A percentile compares a stretch with the other conserved stretches of the same genome.
These are phyloP conservation scores for Plasmodium chabaudi DNA, from an alignment of 169 alveolate genomes.

Conservation along the genomic window DNA sequence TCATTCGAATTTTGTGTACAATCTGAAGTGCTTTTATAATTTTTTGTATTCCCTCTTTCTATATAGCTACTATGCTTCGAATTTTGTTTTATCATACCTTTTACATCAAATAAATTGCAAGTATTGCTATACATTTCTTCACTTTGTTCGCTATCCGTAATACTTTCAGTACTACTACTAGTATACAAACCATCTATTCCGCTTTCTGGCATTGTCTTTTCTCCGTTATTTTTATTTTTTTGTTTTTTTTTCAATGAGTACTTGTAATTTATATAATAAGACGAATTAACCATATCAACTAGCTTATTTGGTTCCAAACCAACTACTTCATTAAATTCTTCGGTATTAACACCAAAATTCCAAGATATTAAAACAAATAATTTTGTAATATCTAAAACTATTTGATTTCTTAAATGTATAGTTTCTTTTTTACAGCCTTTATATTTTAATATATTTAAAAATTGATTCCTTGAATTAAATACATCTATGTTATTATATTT, in stretches of 20 bases:
- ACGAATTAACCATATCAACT: conserved; percentile 45
- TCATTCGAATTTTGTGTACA: not conserved
- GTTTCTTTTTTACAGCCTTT: conserved; percentile 33
- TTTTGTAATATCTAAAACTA: conserved; percentile 36
- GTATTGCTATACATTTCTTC: not conserved
- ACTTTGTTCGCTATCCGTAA: not conserved
- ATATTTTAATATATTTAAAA: conserved; percentile 61
- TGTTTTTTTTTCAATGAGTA: conserved; percentile 6
- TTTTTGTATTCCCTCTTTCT: not conserved
- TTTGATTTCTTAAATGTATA: conserved; percentile 49
- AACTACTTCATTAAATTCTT: conserved; percentile 1
- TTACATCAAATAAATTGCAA: no score
- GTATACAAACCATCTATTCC: conserved; percentile 9
- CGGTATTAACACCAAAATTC: conserved; percentile 65
- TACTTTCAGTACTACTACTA: conserved; percentile 1
- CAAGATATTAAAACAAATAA: conserved; percentile 65
- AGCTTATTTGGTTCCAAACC: not conserved
- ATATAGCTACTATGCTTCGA: not conserved
- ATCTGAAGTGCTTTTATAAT: not conserved
- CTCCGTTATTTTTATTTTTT: not conserved
- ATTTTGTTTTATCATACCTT: not conserved
- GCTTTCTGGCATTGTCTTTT: conserved; percentile 7
- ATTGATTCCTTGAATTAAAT: conserved; percentile 63
- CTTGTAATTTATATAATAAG: conserved; percentile 57
- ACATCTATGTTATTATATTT: conserved; percentile 35